Percentiles rank a stretch among this genome's conserved stretches.
phyloP scores from a whole-genome alignment of 768 basidiomycete species.

The Lentinula sp. region DNA sequence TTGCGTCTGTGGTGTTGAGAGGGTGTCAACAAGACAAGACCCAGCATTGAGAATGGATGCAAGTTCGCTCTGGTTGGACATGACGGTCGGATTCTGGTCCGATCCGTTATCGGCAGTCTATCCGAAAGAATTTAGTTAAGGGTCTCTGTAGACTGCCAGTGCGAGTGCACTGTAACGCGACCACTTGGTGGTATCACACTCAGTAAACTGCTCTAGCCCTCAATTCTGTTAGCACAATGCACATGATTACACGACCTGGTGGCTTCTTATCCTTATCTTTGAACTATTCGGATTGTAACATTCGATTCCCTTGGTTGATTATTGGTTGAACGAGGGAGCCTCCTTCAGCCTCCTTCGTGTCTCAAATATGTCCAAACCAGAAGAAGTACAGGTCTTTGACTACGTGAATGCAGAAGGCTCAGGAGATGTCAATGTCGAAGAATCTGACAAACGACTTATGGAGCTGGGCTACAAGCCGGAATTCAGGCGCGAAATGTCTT shows the following conservation, averaged over 20 bases:
- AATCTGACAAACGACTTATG: conserved; percentile 35
- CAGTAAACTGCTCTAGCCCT: no score
- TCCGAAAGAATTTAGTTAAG: not conserved
- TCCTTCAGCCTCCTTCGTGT: not conserved
- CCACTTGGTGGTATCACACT: not conserved
- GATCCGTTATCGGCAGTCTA: not conserved
- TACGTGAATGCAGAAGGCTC: not conserved
- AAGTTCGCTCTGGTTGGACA: not conserved
- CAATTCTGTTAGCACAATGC: not conserved
- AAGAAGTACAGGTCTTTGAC: not conserved
- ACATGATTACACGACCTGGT: not conserved
- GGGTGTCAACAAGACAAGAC: conserved; percentile 2
- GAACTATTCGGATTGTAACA: no score
- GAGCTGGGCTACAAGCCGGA: conserved; percentile 51
- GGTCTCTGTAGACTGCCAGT: not conserved
- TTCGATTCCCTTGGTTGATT: no score
- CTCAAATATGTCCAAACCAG: not conserved
- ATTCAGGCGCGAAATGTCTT: conserved; percentile 53
- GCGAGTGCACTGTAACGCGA: no score
- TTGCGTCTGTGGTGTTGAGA: conserved; percentile 12
- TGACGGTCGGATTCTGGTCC: not conserved
- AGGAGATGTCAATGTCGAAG: not conserved
- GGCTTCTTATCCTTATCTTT: not conserved
- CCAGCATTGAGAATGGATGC: not conserved
- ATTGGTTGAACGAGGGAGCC: no score